Base-by-base conservation (phyloP, 768 basidiomycete genomes). In the Leccinum boreale region DNA sequence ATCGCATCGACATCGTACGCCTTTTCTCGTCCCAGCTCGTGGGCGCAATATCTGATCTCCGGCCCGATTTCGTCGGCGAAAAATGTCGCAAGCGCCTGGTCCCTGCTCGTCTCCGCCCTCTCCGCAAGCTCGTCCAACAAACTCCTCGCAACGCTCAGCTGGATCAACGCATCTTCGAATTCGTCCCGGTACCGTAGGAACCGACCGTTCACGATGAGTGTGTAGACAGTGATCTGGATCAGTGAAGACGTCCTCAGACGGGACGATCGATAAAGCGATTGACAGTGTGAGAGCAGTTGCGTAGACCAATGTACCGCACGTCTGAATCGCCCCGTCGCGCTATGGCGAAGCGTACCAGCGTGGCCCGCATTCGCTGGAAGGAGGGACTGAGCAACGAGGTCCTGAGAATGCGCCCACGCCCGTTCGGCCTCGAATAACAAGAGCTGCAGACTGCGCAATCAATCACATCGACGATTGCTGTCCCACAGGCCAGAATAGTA, bases 381-480 rank as follows among this genome's bases (percentile, higher is more conserved):
- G n/a, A 79, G 68, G 19, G 86, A 76, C 49, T 80, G 75, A 3
- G 79, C 68, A 21, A 77, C 70, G 46, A 95, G 83, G 53, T 92
- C 90, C 70, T 95, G 92, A 5, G 94, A 86, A 72, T 94, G 85
- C 1, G 91, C 86, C 86, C 94, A 94, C 29, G 93, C 91, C 46
- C 96, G 85, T 70, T 98, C 96, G 9, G 93, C 84, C 70, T 97
- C 93, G 66, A 94, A 87, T 9, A 98, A 79, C 48, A 94, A 75
- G 11, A 97, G 80, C 64, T 95, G 88, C 5, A 95, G 80, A 65
- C 91, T 93, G 55, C 26, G 53, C 46, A 12, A 50, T 46, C 48
- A 55, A 49, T 47, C 36, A 50, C 35, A 51, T 58, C 56, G 60
- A 55, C 55, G 42, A 60, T 53, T 53, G 39, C 58, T 55, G 56